These are phyloP conservation scores for Arthrobotrys musiformis DNA, from an alignment of 2,329 filamentous ascomycete species.

Conservation along the genomic window DNA sequence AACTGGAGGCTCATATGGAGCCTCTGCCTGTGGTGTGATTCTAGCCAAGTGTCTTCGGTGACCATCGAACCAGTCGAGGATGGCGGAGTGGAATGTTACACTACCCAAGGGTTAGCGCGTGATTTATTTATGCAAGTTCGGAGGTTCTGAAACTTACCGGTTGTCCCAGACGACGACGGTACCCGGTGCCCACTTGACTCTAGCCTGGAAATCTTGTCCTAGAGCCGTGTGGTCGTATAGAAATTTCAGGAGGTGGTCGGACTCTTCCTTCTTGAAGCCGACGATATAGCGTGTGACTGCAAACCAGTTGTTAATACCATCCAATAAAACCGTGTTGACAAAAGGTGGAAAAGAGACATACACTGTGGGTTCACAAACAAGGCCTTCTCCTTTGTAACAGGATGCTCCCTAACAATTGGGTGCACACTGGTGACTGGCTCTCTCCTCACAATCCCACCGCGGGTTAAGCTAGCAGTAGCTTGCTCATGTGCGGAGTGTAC, in stretches of 20 bases:
- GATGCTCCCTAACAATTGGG: slow-evolving; percentile 83
- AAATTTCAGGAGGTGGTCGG: slow-evolving; percentile 79
- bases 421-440: slow-evolving; percentile 80
- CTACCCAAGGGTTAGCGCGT: neutral
- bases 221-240: slow-evolving; percentile 78
- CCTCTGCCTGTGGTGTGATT: slow-evolving; percentile 84
- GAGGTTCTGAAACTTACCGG: slow-evolving; percentile 30
- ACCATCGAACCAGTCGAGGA: slow-evolving; percentile 83
- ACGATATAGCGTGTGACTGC: slow-evolving; percentile 81
- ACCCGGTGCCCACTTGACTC: slow-evolving; percentile 80
- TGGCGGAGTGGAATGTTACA: slow-evolving; percentile 79
- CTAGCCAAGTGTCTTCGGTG: slow-evolving; percentile 81
- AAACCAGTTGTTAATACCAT: neutral
- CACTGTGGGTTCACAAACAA: slow-evolving; percentile 85
- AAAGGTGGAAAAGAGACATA: slow-evolving; percentile 63
- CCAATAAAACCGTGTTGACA: neutral
- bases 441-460: slow-evolving; percentile 77
- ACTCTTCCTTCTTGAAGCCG: slow-evolving; percentile 87
- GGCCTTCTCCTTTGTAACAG: slow-evolving; percentile 82
- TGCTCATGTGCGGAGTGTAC: slow-evolving; percentile 86
- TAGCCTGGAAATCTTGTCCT: slow-evolving; percentile 77
- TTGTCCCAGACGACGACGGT: slow-evolving; percentile 86
- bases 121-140: neutral
- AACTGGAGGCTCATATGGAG: slow-evolving; percentile 40
- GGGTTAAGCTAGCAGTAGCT: slow-evolving; percentile 73